Percentiles rank a stretch among this genome's conserved stretches.
Conservation (phyloP, 2,329 filamentous ascomycete species). For the Zymoseptoria tritici region DNA sequence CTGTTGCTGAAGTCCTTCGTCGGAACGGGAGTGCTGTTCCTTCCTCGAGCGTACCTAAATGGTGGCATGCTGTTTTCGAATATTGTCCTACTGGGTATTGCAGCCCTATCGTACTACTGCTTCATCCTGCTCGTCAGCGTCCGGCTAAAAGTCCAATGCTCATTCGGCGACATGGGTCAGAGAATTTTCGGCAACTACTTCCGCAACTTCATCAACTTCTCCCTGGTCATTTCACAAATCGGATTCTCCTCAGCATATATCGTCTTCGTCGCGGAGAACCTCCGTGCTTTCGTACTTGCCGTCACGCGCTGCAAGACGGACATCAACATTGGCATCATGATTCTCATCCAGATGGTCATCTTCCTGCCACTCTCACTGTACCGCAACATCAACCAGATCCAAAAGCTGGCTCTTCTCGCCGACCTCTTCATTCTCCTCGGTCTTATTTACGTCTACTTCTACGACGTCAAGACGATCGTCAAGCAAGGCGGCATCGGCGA, state of each 20-base stretch:
- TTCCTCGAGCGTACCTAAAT: conserved; percentile 88
- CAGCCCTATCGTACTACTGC: conserved; percentile 87
- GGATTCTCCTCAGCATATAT: conserved; percentile 94
- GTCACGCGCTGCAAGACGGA: conserved; percentile 79
- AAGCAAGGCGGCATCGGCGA: conserved; percentile 68
- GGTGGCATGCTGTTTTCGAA: conserved; percentile 98
- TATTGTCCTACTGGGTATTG: conserved; percentile 76
- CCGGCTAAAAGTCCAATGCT: conserved; percentile 78
- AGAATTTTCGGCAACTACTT: conserved; percentile 87
- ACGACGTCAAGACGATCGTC: conserved; percentile 78
- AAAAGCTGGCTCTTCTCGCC: conserved; percentile 86
- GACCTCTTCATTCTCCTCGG: conserved; percentile 92
- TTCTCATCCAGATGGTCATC: conserved; percentile 89
- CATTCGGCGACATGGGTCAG: conserved; percentile 94
- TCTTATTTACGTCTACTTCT: conserved; percentile 90
- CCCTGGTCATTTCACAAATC: conserved; percentile 91
- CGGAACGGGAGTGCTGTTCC: conserved; percentile 87
- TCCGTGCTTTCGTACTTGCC: conserved; percentile 89
- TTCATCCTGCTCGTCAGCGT: conserved; percentile 90
- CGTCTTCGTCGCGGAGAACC: conserved; percentile 91
- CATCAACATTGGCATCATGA: conserved; percentile 82
- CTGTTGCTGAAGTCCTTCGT: conserved; percentile 96
- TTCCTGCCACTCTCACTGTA: conserved; percentile 92
- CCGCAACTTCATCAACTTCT: conserved; percentile 76
- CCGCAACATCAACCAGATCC: conserved; percentile 93